Conservation (phyloP, 257 asterid genomes). For the Fraxinus anomala region DNA sequence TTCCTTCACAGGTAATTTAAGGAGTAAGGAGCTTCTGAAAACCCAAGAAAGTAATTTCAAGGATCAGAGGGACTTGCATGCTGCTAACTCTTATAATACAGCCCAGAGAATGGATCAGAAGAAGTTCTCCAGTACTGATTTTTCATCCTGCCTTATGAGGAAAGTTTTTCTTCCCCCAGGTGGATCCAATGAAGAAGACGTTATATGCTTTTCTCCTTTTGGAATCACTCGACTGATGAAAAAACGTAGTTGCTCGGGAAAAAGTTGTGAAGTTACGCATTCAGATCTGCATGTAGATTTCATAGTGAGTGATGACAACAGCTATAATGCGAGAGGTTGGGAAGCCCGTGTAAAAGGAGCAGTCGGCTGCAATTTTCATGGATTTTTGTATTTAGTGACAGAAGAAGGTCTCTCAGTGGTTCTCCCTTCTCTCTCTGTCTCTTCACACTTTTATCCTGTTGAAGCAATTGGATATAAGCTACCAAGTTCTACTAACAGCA, state of each 20-base stretch:
- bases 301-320: constrained; percentile 52
- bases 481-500: constrained; percentile 38
- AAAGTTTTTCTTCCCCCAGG: constrained; percentile 61
- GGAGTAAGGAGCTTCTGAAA: constrained; percentile 29
- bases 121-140: constrained; percentile 42
- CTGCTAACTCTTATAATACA: constrained; percentile 37
- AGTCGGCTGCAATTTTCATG: constrained; percentile 77
- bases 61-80: constrained; percentile 34
- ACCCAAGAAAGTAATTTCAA: constrained; percentile 32
- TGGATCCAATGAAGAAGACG: constrained; percentile 54
- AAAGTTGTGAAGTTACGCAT: constrained; percentile 60
- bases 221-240: constrained; percentile 82
- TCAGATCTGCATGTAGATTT: constrained; percentile 56
- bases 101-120: constrained; percentile 37
- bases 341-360: constrained; percentile 60
- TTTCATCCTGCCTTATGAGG: constrained; percentile 46
- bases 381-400: constrained; percentile 76
- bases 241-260: constrained; percentile 43
- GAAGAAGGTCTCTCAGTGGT: constrained; percentile 77
- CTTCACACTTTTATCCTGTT: constrained; percentile 65
- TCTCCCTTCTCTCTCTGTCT: constrained; percentile 74
- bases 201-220: constrained; percentile 78
- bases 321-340: constrained; percentile 47
- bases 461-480: constrained; percentile 75
- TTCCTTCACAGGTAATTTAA: constrained; percentile 26